Evolutionary conservation across 768 basidiomycete genomes (phyloP).

Genomic region (Boletus rufocinnamomeus): DNA sequence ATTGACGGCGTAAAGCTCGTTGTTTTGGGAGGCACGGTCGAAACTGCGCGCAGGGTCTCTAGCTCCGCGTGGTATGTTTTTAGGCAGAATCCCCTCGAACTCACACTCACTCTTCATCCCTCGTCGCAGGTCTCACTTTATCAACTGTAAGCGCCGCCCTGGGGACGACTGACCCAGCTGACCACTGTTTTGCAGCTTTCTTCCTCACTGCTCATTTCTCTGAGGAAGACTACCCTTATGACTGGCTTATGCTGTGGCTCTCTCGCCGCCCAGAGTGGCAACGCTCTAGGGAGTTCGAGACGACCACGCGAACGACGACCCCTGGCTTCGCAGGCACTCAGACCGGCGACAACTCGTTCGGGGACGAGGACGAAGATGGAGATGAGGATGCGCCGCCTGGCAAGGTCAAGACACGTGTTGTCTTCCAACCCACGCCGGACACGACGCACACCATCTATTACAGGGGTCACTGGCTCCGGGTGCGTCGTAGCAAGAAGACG

Average conservation of each 20-base stretch:
- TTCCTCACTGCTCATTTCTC: slow-evolving; percentile 90
- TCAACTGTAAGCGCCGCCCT: slow-evolving; percentile 65
- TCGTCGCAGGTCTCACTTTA: slow-evolving; percentile 69
- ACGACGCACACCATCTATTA: slow-evolving; percentile 90
- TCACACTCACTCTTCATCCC: slow-evolving; percentile 13
- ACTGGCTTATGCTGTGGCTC: slow-evolving; percentile 92
- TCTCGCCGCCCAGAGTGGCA: slow-evolving; percentile 87
- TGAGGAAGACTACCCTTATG: slow-evolving; percentile 88
- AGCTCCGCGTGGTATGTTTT: slow-evolving; percentile 73
- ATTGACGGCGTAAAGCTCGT: slow-evolving; percentile 91
- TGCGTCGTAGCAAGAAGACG: slow-evolving; percentile 66
- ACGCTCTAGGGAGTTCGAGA: slow-evolving; percentile 86
- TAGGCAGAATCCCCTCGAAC: slow-evolving; percentile 3
- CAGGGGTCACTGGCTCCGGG: slow-evolving; percentile 80
- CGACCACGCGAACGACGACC: slow-evolving; percentile 73
- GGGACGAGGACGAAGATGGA: slow-evolving; percentile 45
- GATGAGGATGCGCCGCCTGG: slow-evolving; percentile 55
- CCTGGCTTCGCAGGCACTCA: slow-evolving; percentile 54
- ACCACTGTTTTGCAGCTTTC: slow-evolving; percentile 50
- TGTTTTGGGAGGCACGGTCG: slow-evolving; percentile 84
- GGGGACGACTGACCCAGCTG: slow-evolving; percentile 7
- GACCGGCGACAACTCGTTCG: slow-evolving; percentile 56
- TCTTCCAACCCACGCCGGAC: slow-evolving; percentile 87
- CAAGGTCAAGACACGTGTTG: slow-evolving; percentile 75
- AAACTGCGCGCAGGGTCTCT: slow-evolving; percentile 79